Evolutionary conservation across 306 rosid genomes (phyloP), one percentile per base, ranked within the genome.

Genomic region (Sophora flavescens): DNA sequence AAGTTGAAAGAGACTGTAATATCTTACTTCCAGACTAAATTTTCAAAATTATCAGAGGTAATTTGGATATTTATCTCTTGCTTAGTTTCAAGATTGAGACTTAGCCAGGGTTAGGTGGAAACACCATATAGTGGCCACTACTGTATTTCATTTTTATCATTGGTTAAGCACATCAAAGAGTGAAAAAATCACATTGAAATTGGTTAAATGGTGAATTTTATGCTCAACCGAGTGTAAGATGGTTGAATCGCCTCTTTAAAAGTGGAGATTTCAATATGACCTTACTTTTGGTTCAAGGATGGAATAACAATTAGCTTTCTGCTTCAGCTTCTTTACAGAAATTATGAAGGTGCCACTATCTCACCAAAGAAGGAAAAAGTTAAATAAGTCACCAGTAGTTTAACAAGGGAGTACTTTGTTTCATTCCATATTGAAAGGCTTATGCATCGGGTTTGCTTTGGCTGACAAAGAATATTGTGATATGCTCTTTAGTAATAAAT

Each of bases 21-120:
- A 75, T 89, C 93, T 17, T 85, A 71, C 87, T 88, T 95, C 77
- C 63, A 78, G 89, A 81, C 78, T 50, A 90, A 87, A 86, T 95
- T 78, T 83, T 82, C 91, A 48, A 86, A 84, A 63, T 72, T 90
- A 68, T 80, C 97, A 4, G 93, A 95, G 99, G 99, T 93, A 79
- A 86, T 68, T 65, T 30, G 38, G 65, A 44, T 58, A 72, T 73
- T 16, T 80, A 41, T 79, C 16, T 36, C 33, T 16, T 66, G 53
- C 41, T 82, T 57, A 10, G 48, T 63, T 82, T 78, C 35, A 52
- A 53, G 44, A 32, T 61, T 69, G 67, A 60, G 73, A 48, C 26
- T 26, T 68, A 45, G n/a, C 54, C 22, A n/a, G 66, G 64, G 51
- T 65, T 41, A 72, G 74, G 58, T 68, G 36, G 79, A 70, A 75